Evolutionary conservation across 768 basidiomycete genomes (phyloP).

Genomic region (Cubamyces lactineus): DNA sequence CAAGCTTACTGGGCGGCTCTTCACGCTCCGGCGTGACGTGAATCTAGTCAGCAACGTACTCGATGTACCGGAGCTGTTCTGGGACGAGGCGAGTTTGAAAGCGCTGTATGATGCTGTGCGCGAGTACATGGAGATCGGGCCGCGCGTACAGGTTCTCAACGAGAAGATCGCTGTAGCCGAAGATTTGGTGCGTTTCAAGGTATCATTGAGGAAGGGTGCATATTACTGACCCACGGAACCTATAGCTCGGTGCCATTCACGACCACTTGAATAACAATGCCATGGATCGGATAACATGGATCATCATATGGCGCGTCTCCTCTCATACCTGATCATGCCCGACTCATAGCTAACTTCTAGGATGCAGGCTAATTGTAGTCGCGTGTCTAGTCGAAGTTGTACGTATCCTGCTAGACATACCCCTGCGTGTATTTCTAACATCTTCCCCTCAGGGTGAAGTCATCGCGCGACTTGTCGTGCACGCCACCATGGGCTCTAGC

Average conservation of each 20-base stretch:
- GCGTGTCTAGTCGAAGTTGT: constrained; percentile 90
- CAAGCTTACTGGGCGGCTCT: constrained; percentile 71
- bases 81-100: constrained; percentile 90
- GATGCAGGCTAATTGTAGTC: constrained; percentile 79
- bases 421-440: background rate
- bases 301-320: constrained; percentile 59
- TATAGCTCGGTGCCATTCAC: constrained; percentile 86
- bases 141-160: constrained; percentile 81
- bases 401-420: constrained; percentile 31
- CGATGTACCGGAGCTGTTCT: constrained; percentile 92
- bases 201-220: background rate
- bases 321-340: constrained; percentile 45
- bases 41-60: constrained; percentile 92
- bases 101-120: constrained; percentile 90
- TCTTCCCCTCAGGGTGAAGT: constrained; percentile 71
- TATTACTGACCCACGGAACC: background rate
- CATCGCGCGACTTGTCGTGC: constrained; percentile 73
- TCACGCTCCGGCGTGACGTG: constrained; percentile 87
- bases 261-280: constrained; percentile 89
- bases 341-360: constrained; percentile 3
- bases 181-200: constrained; percentile 68
- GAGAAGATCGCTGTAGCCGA: constrained; percentile 87
- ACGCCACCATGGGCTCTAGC: constrained; percentile 47
- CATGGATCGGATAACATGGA: constrained; percentile 90
- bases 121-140: constrained; percentile 93